These are phyloP conservation scores for Trichoderma atrobrunneum DNA, from an alignment of 2,329 filamentous ascomycete genomes.

Conservation along the genomic window DNA sequence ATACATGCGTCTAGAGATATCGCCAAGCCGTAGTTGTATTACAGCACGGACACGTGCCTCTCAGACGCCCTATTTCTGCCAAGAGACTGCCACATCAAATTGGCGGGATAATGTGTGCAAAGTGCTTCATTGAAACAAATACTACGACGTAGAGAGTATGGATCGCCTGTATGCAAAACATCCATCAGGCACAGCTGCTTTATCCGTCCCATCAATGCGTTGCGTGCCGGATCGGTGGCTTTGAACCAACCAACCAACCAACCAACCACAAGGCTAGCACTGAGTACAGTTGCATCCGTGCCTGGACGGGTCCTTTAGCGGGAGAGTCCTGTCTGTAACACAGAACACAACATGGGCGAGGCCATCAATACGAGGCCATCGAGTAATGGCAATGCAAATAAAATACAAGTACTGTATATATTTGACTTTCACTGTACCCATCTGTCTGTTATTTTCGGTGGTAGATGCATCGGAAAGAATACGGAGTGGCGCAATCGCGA, in stretches of 20 bases:
- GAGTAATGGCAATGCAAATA: not conserved
- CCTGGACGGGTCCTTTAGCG: not conserved
- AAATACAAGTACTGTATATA: not conserved
- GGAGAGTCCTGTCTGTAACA: not conserved
- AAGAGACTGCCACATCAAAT: not conserved
- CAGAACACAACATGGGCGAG: not conserved
- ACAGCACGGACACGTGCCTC: not conserved
- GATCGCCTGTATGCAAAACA: not conserved
- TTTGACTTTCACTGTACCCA: not conserved
- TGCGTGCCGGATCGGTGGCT: not conserved
- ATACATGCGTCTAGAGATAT: not conserved
- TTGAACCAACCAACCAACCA: not conserved
- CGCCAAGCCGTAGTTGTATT: not conserved
- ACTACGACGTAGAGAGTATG: not conserved
- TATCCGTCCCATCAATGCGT: not conserved
- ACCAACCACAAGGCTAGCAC: not conserved
- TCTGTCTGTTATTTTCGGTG: not conserved
- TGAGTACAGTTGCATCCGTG: not conserved
- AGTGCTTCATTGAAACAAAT: not conserved
- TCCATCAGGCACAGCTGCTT: not conserved
- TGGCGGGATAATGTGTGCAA: not conserved
- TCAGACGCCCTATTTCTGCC: not conserved
- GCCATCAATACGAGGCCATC: not conserved
- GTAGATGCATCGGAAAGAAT: not conserved
- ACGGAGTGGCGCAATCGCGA: slow-evolving; percentile 5